These are phyloP conservation scores for Vitellaria paradoxa DNA, from an alignment of 179 eudicot genomes.

Conservation along the genomic window DNA sequence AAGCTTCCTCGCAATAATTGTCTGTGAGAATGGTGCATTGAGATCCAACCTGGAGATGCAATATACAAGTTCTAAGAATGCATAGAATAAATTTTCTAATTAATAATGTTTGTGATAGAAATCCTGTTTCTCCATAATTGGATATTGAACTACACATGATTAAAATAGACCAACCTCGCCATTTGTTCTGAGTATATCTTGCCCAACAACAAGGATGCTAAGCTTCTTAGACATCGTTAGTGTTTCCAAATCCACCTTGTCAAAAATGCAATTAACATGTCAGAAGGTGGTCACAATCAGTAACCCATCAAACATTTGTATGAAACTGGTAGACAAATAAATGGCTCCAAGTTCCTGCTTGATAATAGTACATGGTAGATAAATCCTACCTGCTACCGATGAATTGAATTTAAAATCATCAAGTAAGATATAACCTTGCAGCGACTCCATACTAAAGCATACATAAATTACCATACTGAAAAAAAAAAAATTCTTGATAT, in stretches of 20 bases:
- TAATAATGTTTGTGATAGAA: neutral
- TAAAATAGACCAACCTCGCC: slow-evolving; percentile 34
- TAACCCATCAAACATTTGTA: neutral
- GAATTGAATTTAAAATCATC: too few relatives aligned
- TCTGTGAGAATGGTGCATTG: slow-evolving; percentile 48
- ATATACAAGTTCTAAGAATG: neutral
- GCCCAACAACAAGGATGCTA: slow-evolving; percentile 46
- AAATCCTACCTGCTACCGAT: too few relatives aligned
- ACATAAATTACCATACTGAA: too few relatives aligned
- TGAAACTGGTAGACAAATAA: neutral
- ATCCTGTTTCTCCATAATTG: neutral
- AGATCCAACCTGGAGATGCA: slow-evolving; percentile 40
- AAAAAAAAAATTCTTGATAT: too few relatives aligned
- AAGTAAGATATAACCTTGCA: too few relatives aligned
- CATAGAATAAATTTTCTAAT: neutral
- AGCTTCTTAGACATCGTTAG: slow-evolving; percentile 42
- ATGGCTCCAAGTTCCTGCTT: neutral
- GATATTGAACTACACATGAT: neutral
- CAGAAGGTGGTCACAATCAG: neutral
- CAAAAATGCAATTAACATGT: neutral
- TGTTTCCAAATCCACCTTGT: slow-evolving; percentile 48
- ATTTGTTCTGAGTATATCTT: slow-evolving; percentile 44
- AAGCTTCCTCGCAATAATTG: slow-evolving; percentile 56
- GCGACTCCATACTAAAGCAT: too few relatives aligned
- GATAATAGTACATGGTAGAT: too few relatives aligned